Base-by-base conservation (phyloP, 2,329 filamentous ascomycete species). In the Akanthomyces muscarius region DNA sequence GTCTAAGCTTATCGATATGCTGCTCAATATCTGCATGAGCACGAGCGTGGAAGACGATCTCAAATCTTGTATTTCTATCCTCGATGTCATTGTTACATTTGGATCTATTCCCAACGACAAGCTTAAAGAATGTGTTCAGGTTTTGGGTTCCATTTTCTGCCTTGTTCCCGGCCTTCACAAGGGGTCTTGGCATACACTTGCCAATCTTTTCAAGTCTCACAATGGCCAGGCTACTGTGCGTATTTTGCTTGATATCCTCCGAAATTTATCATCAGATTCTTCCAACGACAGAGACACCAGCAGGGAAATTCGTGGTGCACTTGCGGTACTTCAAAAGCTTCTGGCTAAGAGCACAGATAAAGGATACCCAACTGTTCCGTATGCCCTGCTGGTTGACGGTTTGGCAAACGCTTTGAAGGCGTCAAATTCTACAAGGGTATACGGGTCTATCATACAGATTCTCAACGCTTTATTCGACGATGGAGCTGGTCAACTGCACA, bases 11-110 rank as follows among this genome's bases (percentile, higher is more conserved):
- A 83, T 93, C 63, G 81, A 85, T 63, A 81, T 81, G 14, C 76
- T 90, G 10, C 78, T 91, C 52, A 75, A 79, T 60, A 89, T 92
- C 52, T 91, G 89, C 74, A 83, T 86, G 72, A 85, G 82, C 67
- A 92, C 89, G 1, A 86, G 81, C 56, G 79, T 83, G 36, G 79
- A 86, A 55, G 81, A 83, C 33, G 89, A 93, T 69, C 79, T 93
- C 64, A 81, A 80, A 59, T 83, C 86, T 21, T 89, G 87, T 68
- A 88, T 91, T 68, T 78, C 81, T 56, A 83, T 92, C 55, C 82
- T 92, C 63, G 85, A 91, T 70, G 82, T 86, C 11, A 83, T 91
- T 63, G 86, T 91, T 61, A 91, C 87, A 0, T 91, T 89, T 71
- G 87, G 88, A 4, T 83, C 86, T 41, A 85, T 93, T 52, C 89